Conservation (phyloP, 2,329 filamentous ascomycete species). For the Aspergillus awamori region DNA sequence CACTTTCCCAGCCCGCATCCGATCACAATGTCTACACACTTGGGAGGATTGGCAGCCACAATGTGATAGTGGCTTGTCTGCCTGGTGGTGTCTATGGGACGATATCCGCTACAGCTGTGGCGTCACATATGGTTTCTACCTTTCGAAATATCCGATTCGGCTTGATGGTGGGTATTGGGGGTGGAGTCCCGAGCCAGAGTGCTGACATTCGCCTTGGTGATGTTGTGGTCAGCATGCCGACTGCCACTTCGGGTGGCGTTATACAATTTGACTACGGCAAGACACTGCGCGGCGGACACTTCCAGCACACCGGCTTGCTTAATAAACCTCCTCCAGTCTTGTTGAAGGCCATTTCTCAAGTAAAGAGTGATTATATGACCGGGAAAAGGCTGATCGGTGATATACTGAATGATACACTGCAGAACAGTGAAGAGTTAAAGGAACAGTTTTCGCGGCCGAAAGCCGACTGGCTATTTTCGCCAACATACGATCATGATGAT, state of each 20-base stretch:
- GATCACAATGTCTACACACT: slow-evolving; percentile 30
- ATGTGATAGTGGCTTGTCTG: slow-evolving; percentile 31
- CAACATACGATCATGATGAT: background rate
- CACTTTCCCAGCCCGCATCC: slow-evolving; percentile 4
- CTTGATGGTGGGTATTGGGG: slow-evolving; percentile 35
- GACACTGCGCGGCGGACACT: background rate
- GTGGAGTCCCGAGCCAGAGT: slow-evolving; percentile 26
- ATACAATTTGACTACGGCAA: slow-evolving; percentile 7
- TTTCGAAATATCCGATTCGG: slow-evolving; percentile 26
- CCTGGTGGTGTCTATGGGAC: slow-evolving; percentile 24
- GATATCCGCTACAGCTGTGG: slow-evolving; percentile 24
- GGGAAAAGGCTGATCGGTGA: background rate
- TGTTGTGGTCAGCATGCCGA: slow-evolving; percentile 25
- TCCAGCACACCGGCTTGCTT: slow-evolving; percentile 5
- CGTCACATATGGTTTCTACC: slow-evolving; percentile 25
- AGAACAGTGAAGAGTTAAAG: background rate
- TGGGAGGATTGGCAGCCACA: slow-evolving; percentile 25
- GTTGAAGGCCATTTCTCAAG: background rate
- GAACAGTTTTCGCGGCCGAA: background rate
- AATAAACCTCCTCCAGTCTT: slow-evolving; percentile 8
- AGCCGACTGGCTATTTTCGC: background rate
- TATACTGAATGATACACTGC: background rate
- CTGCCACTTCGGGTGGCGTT: background rate
- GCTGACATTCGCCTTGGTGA: slow-evolving; percentile 25
- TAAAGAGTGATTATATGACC: slow-evolving; percentile 3